phyloP scores from a whole-genome alignment of 2,329 filamentous ascomycete genomes.

The Dendryphion nanum region DNA sequence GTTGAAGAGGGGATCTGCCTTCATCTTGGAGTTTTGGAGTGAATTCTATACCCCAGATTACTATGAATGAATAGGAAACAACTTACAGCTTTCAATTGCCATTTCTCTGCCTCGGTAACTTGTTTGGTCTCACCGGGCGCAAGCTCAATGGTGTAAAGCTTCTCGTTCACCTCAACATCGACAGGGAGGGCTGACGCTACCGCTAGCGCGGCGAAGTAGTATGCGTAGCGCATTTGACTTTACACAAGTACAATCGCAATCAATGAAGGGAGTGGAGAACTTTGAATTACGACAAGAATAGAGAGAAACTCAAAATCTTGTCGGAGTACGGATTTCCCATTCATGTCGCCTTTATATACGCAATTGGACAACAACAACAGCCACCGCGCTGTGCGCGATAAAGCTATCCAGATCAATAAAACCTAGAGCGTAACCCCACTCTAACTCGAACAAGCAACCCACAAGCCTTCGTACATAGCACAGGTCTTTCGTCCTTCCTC shows the following conservation, averaged over 20 bases:
- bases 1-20: no score
- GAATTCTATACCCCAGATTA: no score
- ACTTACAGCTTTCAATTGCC: constrained; percentile 71
- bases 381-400: no score
- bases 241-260: background rate
- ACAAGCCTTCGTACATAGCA: background rate
- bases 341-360: background rate
- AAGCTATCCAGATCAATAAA: no score
- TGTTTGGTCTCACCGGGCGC: constrained; percentile 2
- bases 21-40: no score
- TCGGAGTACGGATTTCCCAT: background rate
- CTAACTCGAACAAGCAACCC: background rate
- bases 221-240: background rate
- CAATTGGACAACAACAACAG: background rate
- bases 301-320: no score
- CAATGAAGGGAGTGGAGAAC: background rate
- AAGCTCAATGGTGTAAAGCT: constrained; percentile 2
- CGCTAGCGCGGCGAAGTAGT: background rate
- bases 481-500: background rate
- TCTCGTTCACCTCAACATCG: no score
- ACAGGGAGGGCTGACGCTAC: background rate
- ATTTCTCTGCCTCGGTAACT: constrained; percentile 61
- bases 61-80: background rate
- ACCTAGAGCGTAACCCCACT: no score
- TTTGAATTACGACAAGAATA: background rate